These are phyloP conservation scores for Alopecurus myosuroides DNA, from an alignment of 176 grass and related monocot genomes.

Conservation along the genomic window DNA sequence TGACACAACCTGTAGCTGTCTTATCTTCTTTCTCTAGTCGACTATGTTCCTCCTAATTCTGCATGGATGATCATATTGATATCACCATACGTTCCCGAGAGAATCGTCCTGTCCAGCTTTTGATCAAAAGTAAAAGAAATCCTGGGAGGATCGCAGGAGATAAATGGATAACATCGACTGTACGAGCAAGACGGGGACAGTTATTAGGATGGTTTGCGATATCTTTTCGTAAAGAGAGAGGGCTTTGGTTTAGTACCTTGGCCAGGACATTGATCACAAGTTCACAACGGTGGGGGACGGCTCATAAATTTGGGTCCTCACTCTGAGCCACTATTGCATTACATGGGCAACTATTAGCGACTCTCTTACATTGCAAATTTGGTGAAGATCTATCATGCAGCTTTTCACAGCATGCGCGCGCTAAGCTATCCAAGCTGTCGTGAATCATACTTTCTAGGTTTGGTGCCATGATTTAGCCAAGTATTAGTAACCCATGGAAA, in stretches of 20 bases:
- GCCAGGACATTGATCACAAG: not conserved
- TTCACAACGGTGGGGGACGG: too few relatives aligned
- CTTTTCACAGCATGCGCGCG: not conserved
- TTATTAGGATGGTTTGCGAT: not conserved
- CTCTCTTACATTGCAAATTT: too few relatives aligned
- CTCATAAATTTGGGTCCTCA: not conserved
- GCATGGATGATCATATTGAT: not conserved
- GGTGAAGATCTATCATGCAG: too few relatives aligned
- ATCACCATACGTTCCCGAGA: not conserved
- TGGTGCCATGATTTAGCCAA: too few relatives aligned
- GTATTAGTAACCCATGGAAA: too few relatives aligned
- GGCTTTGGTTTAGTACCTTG: not conserved
- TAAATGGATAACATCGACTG: constrained; percentile 1
- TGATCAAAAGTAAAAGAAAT: constrained; percentile 19
- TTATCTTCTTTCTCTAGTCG: not conserved
- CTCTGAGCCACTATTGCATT: not conserved
- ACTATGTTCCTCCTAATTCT: not conserved
- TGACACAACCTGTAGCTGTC: not conserved
- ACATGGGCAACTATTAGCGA: too few relatives aligned
- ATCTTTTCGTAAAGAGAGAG: not conserved
- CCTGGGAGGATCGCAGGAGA: not conserved
- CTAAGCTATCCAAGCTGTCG: too few relatives aligned
- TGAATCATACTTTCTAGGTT: too few relatives aligned
- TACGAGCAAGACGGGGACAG: constrained; percentile 7
- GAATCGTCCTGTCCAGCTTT: not conserved